Base-by-base conservation (phyloP, 108 stramenopile genomes). In the Cyclotella baltica region DNA sequence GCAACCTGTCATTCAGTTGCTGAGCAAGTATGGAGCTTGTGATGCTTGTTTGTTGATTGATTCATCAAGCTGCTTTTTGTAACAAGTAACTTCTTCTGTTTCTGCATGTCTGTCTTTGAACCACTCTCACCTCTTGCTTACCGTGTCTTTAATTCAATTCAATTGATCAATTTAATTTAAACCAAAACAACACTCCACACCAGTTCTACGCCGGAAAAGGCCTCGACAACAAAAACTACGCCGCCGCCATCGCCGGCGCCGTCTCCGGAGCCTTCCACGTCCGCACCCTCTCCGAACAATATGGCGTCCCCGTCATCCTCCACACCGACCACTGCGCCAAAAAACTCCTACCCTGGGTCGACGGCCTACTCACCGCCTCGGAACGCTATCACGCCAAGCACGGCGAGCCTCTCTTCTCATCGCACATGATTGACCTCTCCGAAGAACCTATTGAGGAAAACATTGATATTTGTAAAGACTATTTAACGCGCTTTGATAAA, bases 301-400 rank as follows among this genome's bases (percentile, higher is more conserved):
- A 98, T 88, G 97, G 97, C 68, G 81, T 98, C 62, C 98, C 98
- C 36, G 98, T 98, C 59, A 88, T 98, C 59, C 87, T 98, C 35
- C 98, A 98, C 88, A 93, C 96, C 10, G 98, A 98, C 82, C 98
- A 98, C 87, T 98, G 98, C 76, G 96, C 96, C 70, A 97, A 97
- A 87, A 95, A 96, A 62, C 89, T 95, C 46, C 89, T 95, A 38
- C 93, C 96, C 29, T 95, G 93, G 96, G 97, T 97, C 85, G 98
- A 98, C 71, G 97, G 94, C 72, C 96, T 98, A 95, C 86, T 98
- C 67, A 76, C 87, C 75, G 98, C 98, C 37, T 88, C 97, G 67
- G 90, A 97, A 87, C 94, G 95, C 47, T 98, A 90, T 81, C 97
- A 81, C 67, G 75, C 43, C 58, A 93, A 96, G 83, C 92, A 86